Conservation (phyloP, 805 yeast genomes). For the Saccharomyces paradoxus region DNA sequence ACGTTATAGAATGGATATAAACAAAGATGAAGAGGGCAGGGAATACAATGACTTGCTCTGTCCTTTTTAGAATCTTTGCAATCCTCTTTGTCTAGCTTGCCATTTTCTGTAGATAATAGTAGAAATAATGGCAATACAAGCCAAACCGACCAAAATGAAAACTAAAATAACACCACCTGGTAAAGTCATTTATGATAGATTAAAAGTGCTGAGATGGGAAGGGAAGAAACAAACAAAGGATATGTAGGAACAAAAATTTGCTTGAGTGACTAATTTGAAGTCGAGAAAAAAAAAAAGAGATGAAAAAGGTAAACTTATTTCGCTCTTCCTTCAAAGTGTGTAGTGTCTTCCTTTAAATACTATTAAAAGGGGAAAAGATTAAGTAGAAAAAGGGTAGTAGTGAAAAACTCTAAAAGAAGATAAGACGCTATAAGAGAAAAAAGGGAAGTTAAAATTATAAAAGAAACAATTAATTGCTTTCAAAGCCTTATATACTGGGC, state of each 20-base stretch:
- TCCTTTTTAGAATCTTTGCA: slow-evolving; percentile 29
- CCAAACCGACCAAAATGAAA: slow-evolving; percentile 37
- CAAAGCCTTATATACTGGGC: neutral
- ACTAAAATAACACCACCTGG: slow-evolving; percentile 73
- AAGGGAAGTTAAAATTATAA: neutral
- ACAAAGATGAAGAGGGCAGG: neutral
- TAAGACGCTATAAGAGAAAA: neutral
- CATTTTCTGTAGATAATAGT: slow-evolving; percentile 28
- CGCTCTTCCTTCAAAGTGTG: neutral
- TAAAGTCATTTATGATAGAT: slow-evolving; percentile 23
- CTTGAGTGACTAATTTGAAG: neutral
- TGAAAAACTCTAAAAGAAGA: neutral
- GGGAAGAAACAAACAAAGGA: neutral
- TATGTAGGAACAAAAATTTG: neutral
- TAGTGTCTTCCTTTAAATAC: slow-evolving; percentile 1
- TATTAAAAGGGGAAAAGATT: neutral
- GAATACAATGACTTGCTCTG: neutral
- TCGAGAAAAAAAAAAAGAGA: neutral
- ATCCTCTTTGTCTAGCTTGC: slow-evolving; percentile 33
- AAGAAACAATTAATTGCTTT: neutral
- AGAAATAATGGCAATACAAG: slow-evolving; percentile 26
- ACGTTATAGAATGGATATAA: neutral
- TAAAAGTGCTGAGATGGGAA: neutral
- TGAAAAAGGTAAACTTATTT: neutral
- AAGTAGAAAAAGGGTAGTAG: neutral